Conservation (phyloP, 495 filamentous ascomycete genomes). For the Sporormia fimetaria region DNA sequence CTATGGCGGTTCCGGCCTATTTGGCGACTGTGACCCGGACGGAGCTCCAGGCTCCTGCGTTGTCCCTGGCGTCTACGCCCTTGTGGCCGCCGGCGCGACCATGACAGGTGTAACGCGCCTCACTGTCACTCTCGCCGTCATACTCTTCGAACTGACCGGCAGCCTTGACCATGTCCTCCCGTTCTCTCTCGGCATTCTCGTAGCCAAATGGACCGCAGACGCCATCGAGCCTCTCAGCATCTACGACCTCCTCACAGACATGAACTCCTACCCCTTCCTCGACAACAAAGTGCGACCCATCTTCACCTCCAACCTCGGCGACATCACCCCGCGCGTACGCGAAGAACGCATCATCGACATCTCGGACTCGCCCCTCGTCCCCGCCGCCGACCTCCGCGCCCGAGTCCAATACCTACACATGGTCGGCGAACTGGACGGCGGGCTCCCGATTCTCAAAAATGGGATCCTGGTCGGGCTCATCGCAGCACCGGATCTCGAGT, state of each 20-base stretch:
- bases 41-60: constrained; percentile 72
- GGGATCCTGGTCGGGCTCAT: constrained; percentile 80
- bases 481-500: constrained; percentile 88
- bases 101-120: constrained; percentile 96
- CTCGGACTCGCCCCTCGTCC: constrained; percentile 60
- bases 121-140: constrained; percentile 89
- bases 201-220: constrained; percentile 96
- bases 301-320: constrained; percentile 72
- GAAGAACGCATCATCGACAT: constrained; percentile 79
- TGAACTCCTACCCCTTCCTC: constrained; percentile 94
- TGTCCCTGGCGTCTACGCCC: constrained; percentile 86
- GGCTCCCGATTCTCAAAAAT: constrained; percentile 72
- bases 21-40: constrained; percentile 57
- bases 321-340: constrained; percentile 68
- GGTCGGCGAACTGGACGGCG: constrained; percentile 84
- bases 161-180: constrained; percentile 90
- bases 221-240: constrained; percentile 90
- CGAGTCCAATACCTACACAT: constrained; percentile 74
- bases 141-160: constrained; percentile 90
- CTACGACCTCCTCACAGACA: constrained; percentile 88
- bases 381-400: constrained; percentile 58
- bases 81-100: constrained; percentile 88
- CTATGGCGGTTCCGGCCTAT: constrained; percentile 60
- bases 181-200: constrained; percentile 83
- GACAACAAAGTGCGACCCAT: constrained; percentile 87